These are phyloP conservation scores for Dendrobium catenatum DNA, from an alignment of 106 monocot genomes.

Conservation along the genomic window DNA sequence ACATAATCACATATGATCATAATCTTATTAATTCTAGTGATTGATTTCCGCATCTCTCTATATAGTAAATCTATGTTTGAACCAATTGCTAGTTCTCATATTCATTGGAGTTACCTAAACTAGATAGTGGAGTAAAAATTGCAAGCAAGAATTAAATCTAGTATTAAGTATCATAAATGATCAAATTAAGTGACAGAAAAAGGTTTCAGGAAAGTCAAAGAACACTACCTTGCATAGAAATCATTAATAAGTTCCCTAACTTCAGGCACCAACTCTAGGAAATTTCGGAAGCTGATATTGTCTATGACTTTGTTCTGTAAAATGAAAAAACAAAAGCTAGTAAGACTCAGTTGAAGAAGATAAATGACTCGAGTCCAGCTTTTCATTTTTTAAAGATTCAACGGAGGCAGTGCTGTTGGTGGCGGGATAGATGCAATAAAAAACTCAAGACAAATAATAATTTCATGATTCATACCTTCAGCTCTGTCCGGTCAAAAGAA, in stretches of 20 bases:
- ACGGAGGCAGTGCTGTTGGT: neutral
- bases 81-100: neutral
- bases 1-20: too few species aligned
- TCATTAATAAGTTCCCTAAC: constrained; percentile 91
- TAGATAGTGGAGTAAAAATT: neutral
- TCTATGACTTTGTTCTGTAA: constrained; percentile 88
- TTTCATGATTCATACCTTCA: constrained; percentile 42
- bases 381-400: neutral
- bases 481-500: constrained; percentile 86
- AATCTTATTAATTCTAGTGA: neutral
- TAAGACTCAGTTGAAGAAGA: constrained; percentile 2
- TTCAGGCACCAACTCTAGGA: constrained; percentile 92
- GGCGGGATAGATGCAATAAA: neutral
- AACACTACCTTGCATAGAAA: constrained; percentile 80
- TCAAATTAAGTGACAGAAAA: neutral
- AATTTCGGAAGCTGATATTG: constrained; percentile 86
- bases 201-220: neutral
- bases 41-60: neutral
- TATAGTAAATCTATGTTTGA: neutral
- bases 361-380: neutral
- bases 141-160: neutral
- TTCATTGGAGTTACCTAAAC: neutral
- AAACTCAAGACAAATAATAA: constrained; percentile 7
- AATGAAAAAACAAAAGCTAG: neutral
- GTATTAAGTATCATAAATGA: neutral